Percentiles rank a stretch among this genome's conserved stretches.
phyloP scores from a whole-genome alignment of 345 rosid genomes.

The Eucalyptus paniculata region DNA sequence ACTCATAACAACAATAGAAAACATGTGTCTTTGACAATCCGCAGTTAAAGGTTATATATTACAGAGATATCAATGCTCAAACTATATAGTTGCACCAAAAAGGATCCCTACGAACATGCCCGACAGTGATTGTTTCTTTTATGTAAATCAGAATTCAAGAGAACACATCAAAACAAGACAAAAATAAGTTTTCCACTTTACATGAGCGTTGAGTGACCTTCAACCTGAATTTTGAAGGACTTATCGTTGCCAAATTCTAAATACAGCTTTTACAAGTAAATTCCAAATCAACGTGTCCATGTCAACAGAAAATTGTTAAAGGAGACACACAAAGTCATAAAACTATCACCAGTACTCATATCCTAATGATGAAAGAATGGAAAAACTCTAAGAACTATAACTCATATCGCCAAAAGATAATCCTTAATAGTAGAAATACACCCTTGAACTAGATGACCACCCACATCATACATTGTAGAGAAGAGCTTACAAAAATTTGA shows the following conservation, averaged over 20 bases:
- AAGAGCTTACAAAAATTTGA: not conserved
- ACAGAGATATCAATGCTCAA: not conserved
- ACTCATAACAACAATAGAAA: not conserved
- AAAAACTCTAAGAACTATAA: not conserved
- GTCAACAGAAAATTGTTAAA: not conserved
- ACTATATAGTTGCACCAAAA: not conserved
- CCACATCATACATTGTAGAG: not conserved
- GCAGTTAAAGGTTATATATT: not conserved
- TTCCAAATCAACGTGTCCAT: not conserved
- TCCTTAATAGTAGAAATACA: not conserved
- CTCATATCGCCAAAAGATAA: not conserved
- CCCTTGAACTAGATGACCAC: not conserved
- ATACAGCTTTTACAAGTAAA: not conserved
- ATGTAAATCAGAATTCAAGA: too few relatives aligned
- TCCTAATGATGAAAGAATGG: not conserved
- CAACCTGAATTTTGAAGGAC: too few relatives aligned
- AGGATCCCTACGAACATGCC: not conserved
- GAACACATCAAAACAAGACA: too few relatives aligned
- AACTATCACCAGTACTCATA: not conserved
- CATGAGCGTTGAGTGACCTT: too few relatives aligned
- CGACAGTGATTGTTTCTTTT: too few relatives aligned
- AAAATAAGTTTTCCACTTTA: too few relatives aligned
- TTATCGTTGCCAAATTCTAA: not conserved
- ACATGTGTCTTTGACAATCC: not conserved
- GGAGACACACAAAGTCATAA: not conserved